A percentile compares a stretch with the other conserved stretches of the same genome.
phyloP scores from a whole-genome alignment of 2,329 filamentous ascomycete species.

The Colletotrichum tanaceti region DNA sequence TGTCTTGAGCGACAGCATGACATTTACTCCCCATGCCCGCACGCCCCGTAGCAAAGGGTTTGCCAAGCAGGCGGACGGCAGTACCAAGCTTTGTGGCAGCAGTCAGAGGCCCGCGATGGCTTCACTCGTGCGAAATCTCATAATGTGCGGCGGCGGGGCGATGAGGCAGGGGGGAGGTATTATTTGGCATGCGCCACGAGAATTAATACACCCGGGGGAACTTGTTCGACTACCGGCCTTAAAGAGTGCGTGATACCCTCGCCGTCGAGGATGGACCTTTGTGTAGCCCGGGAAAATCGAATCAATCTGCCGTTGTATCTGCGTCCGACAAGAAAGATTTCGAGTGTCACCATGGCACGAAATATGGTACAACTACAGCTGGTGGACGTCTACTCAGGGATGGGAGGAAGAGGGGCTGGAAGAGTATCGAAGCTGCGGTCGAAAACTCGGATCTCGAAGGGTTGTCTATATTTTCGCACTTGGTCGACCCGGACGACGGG shows the following conservation, averaged over 20 bases:
- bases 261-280: background rate
- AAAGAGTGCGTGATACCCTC: background rate
- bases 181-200: conserved; percentile 14
- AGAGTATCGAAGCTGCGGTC: background rate
- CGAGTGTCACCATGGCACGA: background rate
- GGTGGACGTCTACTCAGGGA: background rate
- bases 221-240: background rate
- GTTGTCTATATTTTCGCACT: background rate
- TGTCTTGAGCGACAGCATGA: background rate
- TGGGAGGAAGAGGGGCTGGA: no score
- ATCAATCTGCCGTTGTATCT: background rate
- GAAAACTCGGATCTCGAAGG: background rate
- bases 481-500: background rate
- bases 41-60: background rate
- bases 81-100: conserved; percentile 40
- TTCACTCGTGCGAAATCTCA: background rate
- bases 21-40: background rate
- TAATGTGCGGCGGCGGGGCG: background rate
- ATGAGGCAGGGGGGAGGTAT: background rate
- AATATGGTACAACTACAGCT: background rate
- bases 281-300: background rate
- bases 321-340: background rate
- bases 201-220: background rate
- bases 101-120: background rate
- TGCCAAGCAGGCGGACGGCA: conserved; percentile 10